Evolutionary conservation across 257 asterid genomes (phyloP), one percentile per base, ranked within the genome.

Genomic region (Primulina tabacum): DNA sequence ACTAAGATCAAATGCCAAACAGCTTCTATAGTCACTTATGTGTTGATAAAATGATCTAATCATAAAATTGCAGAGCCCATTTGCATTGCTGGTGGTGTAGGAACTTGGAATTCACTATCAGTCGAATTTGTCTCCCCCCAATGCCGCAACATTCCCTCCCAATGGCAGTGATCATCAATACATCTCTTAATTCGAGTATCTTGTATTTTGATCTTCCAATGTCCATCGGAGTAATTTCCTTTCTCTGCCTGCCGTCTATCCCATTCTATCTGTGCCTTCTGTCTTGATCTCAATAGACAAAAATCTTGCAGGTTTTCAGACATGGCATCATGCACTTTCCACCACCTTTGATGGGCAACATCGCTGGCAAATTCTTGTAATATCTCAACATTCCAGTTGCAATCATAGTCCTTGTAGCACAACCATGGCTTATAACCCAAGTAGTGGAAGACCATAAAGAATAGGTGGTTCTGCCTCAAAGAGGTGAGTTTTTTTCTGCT

Each of bases 401-500:
- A 69, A 26, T 69, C 65, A 8, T 69, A 69, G 73, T 69, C 73
- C 4, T 65, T 32, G 24, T 32, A 69, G 65, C 73, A 69, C 55
- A 58, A 7, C 73, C 66, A 69, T 58, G 73, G 73, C 43, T 69
- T 69, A 4, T 2, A 30, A n/a, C 73, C 73, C 4, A 38, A 10
- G 50, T 38, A 38, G 50, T 38, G 50, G 50, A 8, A 38, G 16
- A 38, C 12, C 50, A 38, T 38, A 38, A 8, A 38, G 50, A 38
- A 38, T 38, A 38, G 50, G 14, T 38, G 50, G 50, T 38, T 38
- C 50, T 10, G 50, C 16, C 50, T 38, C 16, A 10, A 38, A 38
- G 16, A 38, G 50, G 16, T 38, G 50, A 74, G 50, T 74, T 63
- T 92, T 92, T 86, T 83, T 89, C 55, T 37, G 76, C 74, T 75